Percentiles rank a stretch among this genome's conserved stretches.
phyloP scores from a whole-genome alignment of 495 filamentous ascomycete species.

The Podospora pseudopauciseta region DNA sequence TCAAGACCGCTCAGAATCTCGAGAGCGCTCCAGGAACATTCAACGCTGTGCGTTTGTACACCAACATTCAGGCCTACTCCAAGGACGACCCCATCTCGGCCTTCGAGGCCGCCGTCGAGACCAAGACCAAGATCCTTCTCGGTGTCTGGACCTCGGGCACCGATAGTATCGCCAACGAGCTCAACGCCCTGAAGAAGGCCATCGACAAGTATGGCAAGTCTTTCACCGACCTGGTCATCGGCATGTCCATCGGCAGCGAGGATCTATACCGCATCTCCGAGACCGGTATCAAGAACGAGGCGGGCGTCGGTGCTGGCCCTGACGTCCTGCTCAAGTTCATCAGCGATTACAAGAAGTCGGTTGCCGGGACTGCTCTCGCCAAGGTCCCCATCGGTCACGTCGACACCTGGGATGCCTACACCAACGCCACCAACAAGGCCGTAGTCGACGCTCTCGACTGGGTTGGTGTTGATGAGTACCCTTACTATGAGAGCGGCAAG shows the following conservation, averaged over 20 bases:
- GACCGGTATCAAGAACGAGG: conserved; percentile 41
- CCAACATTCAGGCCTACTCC: conserved; percentile 52
- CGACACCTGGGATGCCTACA: conserved; percentile 51
- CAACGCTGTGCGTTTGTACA: conserved; percentile 49
- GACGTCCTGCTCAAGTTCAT: conserved; percentile 46
- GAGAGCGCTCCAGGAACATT: conserved; percentile 42
- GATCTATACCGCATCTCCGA: conserved; percentile 51
- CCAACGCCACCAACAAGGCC: conserved; percentile 43
- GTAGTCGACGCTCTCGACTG: conserved; percentile 49
- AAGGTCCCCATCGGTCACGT: conserved; percentile 48
- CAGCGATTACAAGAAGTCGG: conserved; percentile 42
- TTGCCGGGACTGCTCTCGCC: conserved; percentile 30
- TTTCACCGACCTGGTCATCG: conserved; percentile 47
- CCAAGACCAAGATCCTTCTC: conserved; percentile 48
- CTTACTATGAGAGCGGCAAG: conserved; percentile 48
- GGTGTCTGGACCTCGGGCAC: conserved; percentile 52
- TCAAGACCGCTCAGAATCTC: conserved; percentile 44
- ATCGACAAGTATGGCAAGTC: conserved; percentile 41
- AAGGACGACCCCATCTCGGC: conserved; percentile 45
- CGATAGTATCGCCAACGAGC: conserved; percentile 46
- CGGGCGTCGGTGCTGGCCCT: conserved; percentile 43
- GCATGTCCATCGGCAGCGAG: conserved; percentile 51
- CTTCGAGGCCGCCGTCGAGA: conserved; percentile 52
- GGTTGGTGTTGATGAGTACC: conserved; percentile 50
- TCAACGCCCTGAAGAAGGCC: conserved; percentile 44